These are phyloP conservation scores for Phylloporus arenicola DNA, from an alignment of 768 basidiomycete species.

Conservation along the genomic window DNA sequence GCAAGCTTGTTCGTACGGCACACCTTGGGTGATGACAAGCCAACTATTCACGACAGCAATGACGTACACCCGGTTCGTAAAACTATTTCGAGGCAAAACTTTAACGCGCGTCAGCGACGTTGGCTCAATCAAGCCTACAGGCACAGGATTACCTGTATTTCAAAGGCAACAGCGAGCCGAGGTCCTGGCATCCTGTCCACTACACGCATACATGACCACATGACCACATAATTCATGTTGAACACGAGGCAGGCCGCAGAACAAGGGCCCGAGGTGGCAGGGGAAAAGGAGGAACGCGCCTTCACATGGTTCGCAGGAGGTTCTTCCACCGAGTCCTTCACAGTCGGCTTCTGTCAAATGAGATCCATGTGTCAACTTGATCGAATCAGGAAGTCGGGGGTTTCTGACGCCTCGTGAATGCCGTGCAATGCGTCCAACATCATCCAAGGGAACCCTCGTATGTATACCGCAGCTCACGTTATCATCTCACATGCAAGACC, in stretches of 20 bases:
- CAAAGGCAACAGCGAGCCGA: constrained; percentile 1
- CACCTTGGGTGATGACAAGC: constrained; percentile 6
- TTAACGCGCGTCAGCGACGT: constrained; percentile 11
- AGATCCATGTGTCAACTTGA: constrained; percentile 9
- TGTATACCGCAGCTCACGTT: constrained; percentile 1
- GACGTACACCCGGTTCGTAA: constrained; percentile 24
- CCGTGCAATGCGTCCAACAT: constrained; percentile 6
- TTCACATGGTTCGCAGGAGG: constrained; percentile 9
- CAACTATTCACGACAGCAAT: constrained; percentile 15
- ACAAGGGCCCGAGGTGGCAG: constrained; percentile 1
- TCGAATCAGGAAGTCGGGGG: neutral
- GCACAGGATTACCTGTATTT: constrained; percentile 12
- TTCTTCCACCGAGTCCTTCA: constrained; percentile 5
- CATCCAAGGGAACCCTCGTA: neutral
- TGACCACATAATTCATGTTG: constrained; percentile 12
- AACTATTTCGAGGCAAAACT: constrained; percentile 23
- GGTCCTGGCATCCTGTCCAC: constrained; percentile 8
- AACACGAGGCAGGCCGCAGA: constrained; percentile 27
- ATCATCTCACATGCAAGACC: constrained; percentile 1
- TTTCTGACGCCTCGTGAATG: neutral
- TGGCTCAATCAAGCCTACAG: constrained; percentile 7
- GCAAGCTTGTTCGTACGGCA: constrained; percentile 8
- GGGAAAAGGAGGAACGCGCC: constrained; percentile 5
- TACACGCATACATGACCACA: constrained; percentile 10
- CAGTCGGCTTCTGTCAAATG: constrained; percentile 3